These are phyloP conservation scores for Syncephalastrum contaminatum DNA, from an alignment of 371 early-diverging fungal species.

Conservation along the genomic window DNA sequence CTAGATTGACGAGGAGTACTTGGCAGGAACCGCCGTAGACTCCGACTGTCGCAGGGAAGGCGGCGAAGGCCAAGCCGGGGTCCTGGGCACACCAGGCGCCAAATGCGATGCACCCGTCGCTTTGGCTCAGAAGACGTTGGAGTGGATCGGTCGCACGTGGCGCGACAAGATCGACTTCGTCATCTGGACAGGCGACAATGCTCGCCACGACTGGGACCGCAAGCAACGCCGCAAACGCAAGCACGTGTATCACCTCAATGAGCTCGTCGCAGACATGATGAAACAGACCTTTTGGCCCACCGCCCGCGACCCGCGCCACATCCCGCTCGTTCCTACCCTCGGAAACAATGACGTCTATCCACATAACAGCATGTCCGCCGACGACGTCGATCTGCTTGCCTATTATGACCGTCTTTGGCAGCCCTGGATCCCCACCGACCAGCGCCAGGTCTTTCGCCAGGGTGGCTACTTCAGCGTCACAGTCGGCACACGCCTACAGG, in stretches of 20 bases:
- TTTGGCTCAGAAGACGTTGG: slow-evolving; percentile 61
- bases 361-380: slow-evolving; percentile 54
- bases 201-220: slow-evolving; percentile 68
- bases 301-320: slow-evolving; percentile 16
- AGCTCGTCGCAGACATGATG: slow-evolving; percentile 34
- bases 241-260: slow-evolving; percentile 56
- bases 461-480: slow-evolving; percentile 34
- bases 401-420: slow-evolving; percentile 57
- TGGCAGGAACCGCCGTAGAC: slow-evolving; percentile 41
- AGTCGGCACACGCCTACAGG: slow-evolving; percentile 11
- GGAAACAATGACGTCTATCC: slow-evolving; percentile 86
- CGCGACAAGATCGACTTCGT: slow-evolving; percentile 71
- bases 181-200: slow-evolving; percentile 42
- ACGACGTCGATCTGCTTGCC: slow-evolving; percentile 17
- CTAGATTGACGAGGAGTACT: slow-evolving; percentile 50
- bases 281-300: slow-evolving; percentile 34
- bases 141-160: slow-evolving; percentile 60
- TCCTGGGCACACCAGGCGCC: slow-evolving; percentile 58
- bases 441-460: slow-evolving; percentile 58
- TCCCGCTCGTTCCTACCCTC: slow-evolving; percentile 62
- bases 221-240: slow-evolving; percentile 51
- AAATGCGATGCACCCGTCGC: slow-evolving; percentile 71
- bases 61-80: slow-evolving; percentile 21
- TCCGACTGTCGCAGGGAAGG: slow-evolving; percentile 50
- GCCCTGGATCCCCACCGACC: slow-evolving; percentile 58